Evolutionary conservation across 441 rosid genomes (phyloP), one percentile per base, ranked within the genome.

Genomic region (Manihot esculenta): DNA sequence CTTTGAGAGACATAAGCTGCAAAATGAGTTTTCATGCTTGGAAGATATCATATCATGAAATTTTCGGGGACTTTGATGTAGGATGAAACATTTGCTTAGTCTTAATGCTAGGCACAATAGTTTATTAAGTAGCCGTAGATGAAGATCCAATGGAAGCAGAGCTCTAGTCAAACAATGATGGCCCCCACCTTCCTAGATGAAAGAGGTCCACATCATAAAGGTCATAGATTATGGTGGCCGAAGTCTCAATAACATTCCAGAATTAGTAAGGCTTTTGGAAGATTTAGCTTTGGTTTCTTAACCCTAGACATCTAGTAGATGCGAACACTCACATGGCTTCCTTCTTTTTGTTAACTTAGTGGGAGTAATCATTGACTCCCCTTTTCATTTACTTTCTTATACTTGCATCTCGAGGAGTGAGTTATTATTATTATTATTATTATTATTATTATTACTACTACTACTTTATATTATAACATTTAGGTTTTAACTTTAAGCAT

Each of bases 251-350:
- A 72, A 67, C 77, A 56, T 87, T 85, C 91, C 87, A 79, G 41
- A 84, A 72, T 18, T 81, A 59, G 89, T 4, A 85, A 75, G 70
- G 41, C 41, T 2, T 44, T 70, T 44, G 70, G 82, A 50, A 7
- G 15, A 55, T 47, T 70, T 65, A 47, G 78, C 23, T n/a, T 48
- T 38, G 55, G 50, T 77, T 82, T 26, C 76, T 57, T 64, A 76
- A 70, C 62, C 83, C 89, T 74, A 87, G 81, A 77, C 82, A 59
- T 72, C 78, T 75, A 74, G 76, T 74, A 70, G 76, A 60, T 64
- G 69, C 73, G 61, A 66, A 62, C 12, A 68, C 84, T 64, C 93
- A 87, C 91, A 80, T 87, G 93, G 76, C 76, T 45, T 69, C 45
- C 57, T 60, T 45, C 26, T 64, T 64, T 69, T 49, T 38, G 23